Base-by-base conservation (phyloP, 1,284 basidiomycete species). In the Puccinia hordei region DNA sequence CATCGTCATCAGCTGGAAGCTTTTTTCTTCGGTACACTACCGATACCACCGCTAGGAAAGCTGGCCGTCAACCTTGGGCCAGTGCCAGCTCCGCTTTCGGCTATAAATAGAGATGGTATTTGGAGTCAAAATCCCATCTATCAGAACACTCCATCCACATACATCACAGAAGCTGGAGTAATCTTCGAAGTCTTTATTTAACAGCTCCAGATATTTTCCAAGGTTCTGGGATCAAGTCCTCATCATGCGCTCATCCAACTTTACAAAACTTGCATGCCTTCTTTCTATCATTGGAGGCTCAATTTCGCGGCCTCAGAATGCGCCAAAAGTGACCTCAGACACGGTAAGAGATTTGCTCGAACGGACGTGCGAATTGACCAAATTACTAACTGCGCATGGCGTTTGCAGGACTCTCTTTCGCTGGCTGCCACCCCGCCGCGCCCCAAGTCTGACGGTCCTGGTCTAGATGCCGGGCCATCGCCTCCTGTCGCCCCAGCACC, bases 211-310 rank as follows among this genome's bases (percentile, higher is more conserved):
- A 59, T 12, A 59, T 15, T 59, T 33, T 59, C 13, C 4, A 12
- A 59, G 57, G 10, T 17, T 30, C 33, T 12, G 24, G 57, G 27
- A 3, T 59, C 57, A n/a, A 33, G 12, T 33, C 4, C 30, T 17
- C 30, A 30, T 30, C 35, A 63, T 63, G 61, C 61, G 33, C 12
- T 63, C 61, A 35, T 63, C 61, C 4, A 63, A 63, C 17, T 38
- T 63, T 15, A 22, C 41, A 33, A 63, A 38, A 33, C 61, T 63
- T 63, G 61, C 61, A 63, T 63, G 61, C 61, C 61, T 63, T 30
- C 61, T 63, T 6, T 38, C 61, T 4, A 38, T 38, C 6, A n/a
- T 63, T 38, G 61, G 61, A 17, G 61, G 61, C 17, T 15, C 61
- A 17, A 63, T 17, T 63, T 63, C 35, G 38, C 61, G 61, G 6